Evolutionary conservation across 2,329 filamentous ascomycete genomes (phyloP).

Genomic region (Fulvia fulva): DNA sequence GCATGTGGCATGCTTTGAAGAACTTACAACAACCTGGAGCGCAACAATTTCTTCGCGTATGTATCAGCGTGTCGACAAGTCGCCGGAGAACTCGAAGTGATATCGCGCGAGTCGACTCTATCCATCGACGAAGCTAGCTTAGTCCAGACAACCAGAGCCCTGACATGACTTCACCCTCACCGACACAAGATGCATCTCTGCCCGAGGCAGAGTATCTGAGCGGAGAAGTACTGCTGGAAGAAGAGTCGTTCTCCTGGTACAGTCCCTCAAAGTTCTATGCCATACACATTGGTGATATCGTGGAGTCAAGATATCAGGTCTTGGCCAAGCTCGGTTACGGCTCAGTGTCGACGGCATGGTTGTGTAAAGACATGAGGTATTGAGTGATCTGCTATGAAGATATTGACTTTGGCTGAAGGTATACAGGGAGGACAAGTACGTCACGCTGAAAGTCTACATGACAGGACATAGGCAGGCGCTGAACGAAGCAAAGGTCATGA

Average conservation of each 20-base stretch:
- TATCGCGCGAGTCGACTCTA: no score
- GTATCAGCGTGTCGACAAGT: no score
- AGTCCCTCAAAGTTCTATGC: background rate
- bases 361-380: background rate
- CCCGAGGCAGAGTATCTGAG: no score
- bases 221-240: background rate
- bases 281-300: background rate
- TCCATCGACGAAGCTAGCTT: no score
- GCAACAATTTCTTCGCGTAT: no score
- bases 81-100: no score
- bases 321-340: background rate
- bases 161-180: no score
- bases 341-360: background rate
- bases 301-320: background rate
- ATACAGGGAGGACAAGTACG: background rate
- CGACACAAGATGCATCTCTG: no score
- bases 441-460: conserved; percentile 3
- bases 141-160: no score
- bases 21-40: no score
- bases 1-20: no score
- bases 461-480: background rate
- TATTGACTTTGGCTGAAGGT: background rate
- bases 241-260: background rate
- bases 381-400: no score
- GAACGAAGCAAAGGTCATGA: background rate